phyloP scores from a whole-genome alignment of 2,329 filamentous ascomycete genomes.

The Sporothrix euskadiensis region DNA sequence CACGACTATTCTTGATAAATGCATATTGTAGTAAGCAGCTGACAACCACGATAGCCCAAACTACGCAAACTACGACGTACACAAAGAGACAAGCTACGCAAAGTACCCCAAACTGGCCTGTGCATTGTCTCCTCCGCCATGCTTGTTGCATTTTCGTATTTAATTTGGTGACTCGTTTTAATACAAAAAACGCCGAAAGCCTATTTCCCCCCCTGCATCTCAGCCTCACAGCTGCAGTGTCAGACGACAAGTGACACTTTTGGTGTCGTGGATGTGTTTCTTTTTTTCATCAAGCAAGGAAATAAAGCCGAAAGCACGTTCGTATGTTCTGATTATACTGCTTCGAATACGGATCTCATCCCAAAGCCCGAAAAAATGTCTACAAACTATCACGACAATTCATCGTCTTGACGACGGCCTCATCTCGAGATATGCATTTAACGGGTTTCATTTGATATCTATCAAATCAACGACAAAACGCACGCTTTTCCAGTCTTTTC shows the following conservation, averaged over 20 bases:
- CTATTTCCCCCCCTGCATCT: neutral
- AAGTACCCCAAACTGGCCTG: neutral
- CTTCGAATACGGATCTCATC: too few species aligned
- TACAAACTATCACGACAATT: neutral
- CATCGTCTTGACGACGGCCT: neutral
- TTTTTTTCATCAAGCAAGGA: too few species aligned
- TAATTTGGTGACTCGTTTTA: neutral
- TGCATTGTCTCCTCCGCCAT: slow-evolving; percentile 15
- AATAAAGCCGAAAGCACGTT: too few species aligned
- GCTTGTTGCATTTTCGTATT: neutral
- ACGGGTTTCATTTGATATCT: neutral
- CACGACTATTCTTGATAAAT: neutral
- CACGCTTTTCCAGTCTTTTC: neutral
- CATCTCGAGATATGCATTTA: neutral
- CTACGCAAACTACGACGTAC: too few species aligned
- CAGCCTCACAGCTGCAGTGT: slow-evolving; percentile 16
- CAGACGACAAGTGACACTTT: neutral
- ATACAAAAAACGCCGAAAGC: neutral
- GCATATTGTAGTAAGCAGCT: neutral
- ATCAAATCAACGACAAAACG: neutral
- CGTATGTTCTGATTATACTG: too few species aligned
- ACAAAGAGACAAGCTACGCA: too few species aligned
- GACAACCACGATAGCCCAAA: neutral
- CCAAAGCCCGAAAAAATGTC: neutral
- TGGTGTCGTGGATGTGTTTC: neutral